Base-by-base conservation (phyloP, 225 moss, liverwort and hornwort genomes). In the Asterella californica region DNA sequence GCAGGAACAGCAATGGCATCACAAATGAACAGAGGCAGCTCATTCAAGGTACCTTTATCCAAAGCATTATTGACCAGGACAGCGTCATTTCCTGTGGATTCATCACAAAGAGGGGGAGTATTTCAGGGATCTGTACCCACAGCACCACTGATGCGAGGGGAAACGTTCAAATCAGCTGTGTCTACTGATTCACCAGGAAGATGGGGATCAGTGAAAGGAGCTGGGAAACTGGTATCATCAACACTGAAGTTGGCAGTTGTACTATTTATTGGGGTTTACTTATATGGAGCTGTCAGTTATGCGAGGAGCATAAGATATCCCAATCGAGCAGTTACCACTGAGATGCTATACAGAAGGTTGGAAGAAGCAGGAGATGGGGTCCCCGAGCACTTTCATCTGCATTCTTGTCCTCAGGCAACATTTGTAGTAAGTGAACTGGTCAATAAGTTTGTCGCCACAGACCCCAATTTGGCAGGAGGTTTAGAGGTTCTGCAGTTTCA, bases 381-480 rank as follows among this genome's bases (percentile, higher is more conserved):
- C 24, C 34, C 70, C 2, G 45, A 70, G 38, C 38, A 70, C 45
- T 70, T 70, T 46, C 42, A 70, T 46, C 45, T 70, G 24, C 25
- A 70, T 45, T 70, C 74, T 50, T 74, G 74, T 33, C 74, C 74
- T 27, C 74, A 74, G 74, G 74, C 74, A 22, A 74, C 74, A 22
- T 74, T 74, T 49, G 37, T 74, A 9, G 74, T 74, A 27, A 50
- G 74, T 46, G 74, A 74, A 29, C 32, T 53, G 29, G 74, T 74
- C 52, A 74, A 74, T 24, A 74, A 74, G 30, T 50, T 74, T n/a
- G 30, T 74, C 14, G 24, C 29, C 15, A 74, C 74, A 0, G 74
- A 74, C 50, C 50, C 52, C 30, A 74, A 74, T 53, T 54, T 74
- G 52, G 52, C 74, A 29, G 74, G 74, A 74, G 74, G 74, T 17